A percentile compares a stretch with the other conserved stretches of the same genome.
Conservation (phyloP, 371 early-diverging fungal genomes). For the Apophysomyces elegans region DNA sequence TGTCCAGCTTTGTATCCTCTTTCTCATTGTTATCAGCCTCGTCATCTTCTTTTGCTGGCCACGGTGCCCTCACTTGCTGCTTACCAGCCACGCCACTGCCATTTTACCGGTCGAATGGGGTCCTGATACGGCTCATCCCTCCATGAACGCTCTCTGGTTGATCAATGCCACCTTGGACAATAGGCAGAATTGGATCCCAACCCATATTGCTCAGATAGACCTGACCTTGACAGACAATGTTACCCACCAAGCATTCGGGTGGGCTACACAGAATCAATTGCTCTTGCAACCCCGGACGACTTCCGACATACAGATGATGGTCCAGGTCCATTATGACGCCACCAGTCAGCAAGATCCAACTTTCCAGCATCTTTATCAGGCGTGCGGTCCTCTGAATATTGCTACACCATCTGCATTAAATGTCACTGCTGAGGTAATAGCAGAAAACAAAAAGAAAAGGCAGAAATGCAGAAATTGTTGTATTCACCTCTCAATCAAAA, state of each 20-base stretch:
- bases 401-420: slow-evolving; percentile 28
- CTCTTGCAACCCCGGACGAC: slow-evolving; percentile 13
- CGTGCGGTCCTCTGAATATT: slow-evolving; percentile 21
- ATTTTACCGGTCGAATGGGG: slow-evolving; percentile 6
- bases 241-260: slow-evolving; percentile 22
- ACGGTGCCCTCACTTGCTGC: slow-evolving; percentile 23
- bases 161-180: slow-evolving; percentile 25
- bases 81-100: slow-evolving; percentile 18
- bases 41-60: slow-evolving; percentile 34
- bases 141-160: slow-evolving; percentile 18
- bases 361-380: slow-evolving; percentile 19
- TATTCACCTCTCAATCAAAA: neutral
- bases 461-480: too few species aligned
- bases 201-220: slow-evolving; percentile 16
- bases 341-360: slow-evolving; percentile 14
- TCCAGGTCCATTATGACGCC: slow-evolving; percentile 20
- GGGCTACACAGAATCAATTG: slow-evolving; percentile 5
- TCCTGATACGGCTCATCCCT: slow-evolving; percentile 5
- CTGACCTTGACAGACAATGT: slow-evolving; percentile 19
- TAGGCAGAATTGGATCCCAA: slow-evolving; percentile 17
- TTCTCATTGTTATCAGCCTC: neutral
- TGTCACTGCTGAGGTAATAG: slow-evolving; percentile 26
- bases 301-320: slow-evolving; percentile 13
- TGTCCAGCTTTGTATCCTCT: neutral
- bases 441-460: neutral